Base-by-base conservation (phyloP, 2,329 filamentous ascomycete genomes). In the Fusarium keratoplasticum region DNA sequence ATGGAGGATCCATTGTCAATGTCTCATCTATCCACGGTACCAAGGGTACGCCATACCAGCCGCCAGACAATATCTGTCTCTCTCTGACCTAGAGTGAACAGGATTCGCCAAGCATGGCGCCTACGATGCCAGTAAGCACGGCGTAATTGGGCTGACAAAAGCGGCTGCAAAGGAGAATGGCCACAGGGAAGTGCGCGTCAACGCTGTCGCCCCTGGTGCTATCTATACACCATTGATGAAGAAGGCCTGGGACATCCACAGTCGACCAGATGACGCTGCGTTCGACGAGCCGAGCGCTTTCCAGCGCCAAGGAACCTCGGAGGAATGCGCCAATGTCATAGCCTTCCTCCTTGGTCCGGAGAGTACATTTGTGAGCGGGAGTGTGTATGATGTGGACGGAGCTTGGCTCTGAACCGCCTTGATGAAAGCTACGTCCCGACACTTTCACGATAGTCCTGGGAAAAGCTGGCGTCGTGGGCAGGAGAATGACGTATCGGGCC, bases 1-100 rank as follows among this genome's bases (percentile, higher is more conserved):
- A 81, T 38, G 85, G 87, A 2, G 88, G 88, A 9, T 89, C 88
- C 68, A 90, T 92, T 76, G 89, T 92, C 63, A 91, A 89, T 76
- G 83, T 88, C 31, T 83, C 86, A 29, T 89, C 86, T 52, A 87
- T 83, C 62, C 80, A 82, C 61, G 80, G 80, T 33, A 75, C 87
- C 36, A 86, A 88, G 40, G 89, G 89, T 75, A 75, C 16, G 79
- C 77, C 54, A 20, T 52, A 38, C 25, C 44, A 64, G 36, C 40
- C 63, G 20, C 8, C 60, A 40, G 25, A 44, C 31, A 27, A 20
- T 10, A 67, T 44, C 20, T 25, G 38, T 61, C 47, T 18, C 55
- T 60, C 67, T 67, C 70, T 78, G 62, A 79, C 67, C 25, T 31
- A 63, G 16, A 42, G 33, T 59, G 29, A 57, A 54, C 77, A 69